Evolutionary conservation across 495 filamentous ascomycete genomes (phyloP).

Genomic region (Penicillium taxi): DNA sequence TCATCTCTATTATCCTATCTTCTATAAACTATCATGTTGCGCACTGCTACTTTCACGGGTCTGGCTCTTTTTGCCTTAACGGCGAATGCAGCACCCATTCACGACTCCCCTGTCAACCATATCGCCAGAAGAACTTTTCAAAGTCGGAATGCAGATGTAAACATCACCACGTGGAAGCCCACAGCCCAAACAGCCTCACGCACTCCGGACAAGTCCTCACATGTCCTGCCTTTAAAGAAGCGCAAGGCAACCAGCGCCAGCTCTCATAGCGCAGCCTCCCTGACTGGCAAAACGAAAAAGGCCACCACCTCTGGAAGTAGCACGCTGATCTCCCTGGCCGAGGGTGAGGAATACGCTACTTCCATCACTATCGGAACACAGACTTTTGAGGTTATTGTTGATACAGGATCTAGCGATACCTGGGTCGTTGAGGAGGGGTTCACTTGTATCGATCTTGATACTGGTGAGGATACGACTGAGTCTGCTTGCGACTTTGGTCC

Average conservation of each 20-base stretch:
- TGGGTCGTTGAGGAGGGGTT: constrained; percentile 47
- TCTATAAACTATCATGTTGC: not conserved
- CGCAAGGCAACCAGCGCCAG: not conserved
- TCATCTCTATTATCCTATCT: not conserved
- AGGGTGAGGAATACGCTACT: constrained; percentile 7
- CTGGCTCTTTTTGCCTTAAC: constrained; percentile 3
- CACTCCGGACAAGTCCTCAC: not conserved
- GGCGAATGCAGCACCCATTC: not conserved
- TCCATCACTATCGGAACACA: constrained; percentile 6
- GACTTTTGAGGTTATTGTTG: constrained; percentile 44
- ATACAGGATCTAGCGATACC: constrained; percentile 54
- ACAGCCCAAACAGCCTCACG: not conserved
- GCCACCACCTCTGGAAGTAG: not conserved
- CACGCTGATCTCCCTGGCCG: not conserved
- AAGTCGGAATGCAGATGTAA: not conserved
- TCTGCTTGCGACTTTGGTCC: constrained; percentile 42
- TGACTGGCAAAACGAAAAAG: not conserved
- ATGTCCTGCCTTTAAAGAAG: constrained; percentile 2
- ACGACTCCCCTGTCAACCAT: not conserved
- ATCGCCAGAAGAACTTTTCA: not conserved
- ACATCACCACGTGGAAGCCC: constrained; percentile 3
- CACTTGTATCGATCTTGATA: constrained; percentile 33
- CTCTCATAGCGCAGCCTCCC: constrained; percentile 2
- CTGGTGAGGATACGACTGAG: constrained; percentile 12
- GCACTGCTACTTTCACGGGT: not conserved